These are phyloP conservation scores for Pyrenula aspistea DNA, from an alignment of 495 filamentous ascomycete genomes.

Conservation along the genomic window DNA sequence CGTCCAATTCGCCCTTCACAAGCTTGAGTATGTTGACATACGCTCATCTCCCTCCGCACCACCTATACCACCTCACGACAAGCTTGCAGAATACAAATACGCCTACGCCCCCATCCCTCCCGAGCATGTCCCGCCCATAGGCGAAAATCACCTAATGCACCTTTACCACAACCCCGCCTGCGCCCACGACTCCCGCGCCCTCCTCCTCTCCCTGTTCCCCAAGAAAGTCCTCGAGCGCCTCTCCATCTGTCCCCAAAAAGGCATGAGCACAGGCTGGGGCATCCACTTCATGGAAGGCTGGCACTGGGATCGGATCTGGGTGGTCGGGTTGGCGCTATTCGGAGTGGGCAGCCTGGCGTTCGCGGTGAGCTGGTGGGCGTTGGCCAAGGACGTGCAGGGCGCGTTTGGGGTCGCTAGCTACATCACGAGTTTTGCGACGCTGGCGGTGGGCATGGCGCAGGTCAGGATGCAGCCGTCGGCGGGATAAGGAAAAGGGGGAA, in stretches of 20 bases:
- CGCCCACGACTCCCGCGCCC: no score
- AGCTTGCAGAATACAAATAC: no score
- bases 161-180: no score
- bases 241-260: constrained; percentile 2
- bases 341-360: constrained; percentile 20
- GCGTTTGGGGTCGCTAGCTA: constrained; percentile 28
- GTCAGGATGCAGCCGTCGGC: constrained; percentile 9
- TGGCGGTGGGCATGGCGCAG: constrained; percentile 21
- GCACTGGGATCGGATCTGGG: constrained; percentile 21
- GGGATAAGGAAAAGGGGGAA: no score
- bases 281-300: constrained; percentile 28
- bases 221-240: constrained; percentile 13
- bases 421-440: constrained; percentile 13
- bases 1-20: no score
- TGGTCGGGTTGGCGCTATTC: constrained; percentile 13
- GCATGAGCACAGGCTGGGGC: constrained; percentile 23
- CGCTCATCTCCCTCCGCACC: no score
- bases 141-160: no score
- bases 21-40: no score
- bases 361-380: constrained; percentile 19
- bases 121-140: no score
- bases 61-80: no score
- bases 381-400: constrained; percentile 23
- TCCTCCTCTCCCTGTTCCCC: no score
- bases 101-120: no score